phyloP scores from a whole-genome alignment of 2,329 filamentous ascomycete genomes.

The Meredithiella fracta region DNA sequence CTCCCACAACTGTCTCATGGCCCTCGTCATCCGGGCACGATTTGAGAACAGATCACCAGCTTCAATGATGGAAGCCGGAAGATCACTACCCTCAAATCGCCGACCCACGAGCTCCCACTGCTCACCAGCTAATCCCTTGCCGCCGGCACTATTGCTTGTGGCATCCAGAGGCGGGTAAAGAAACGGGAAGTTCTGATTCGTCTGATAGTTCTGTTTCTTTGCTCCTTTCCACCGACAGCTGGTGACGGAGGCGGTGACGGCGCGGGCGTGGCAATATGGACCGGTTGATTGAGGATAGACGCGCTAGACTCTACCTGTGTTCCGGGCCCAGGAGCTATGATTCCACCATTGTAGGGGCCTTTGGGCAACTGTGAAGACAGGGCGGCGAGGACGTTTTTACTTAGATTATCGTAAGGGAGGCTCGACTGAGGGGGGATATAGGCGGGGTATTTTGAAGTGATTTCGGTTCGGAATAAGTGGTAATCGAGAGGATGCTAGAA shows the following conservation, averaged over 20 bases:
- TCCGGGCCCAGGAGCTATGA: conserved; percentile 40
- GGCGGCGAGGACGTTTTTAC: conserved; percentile 77
- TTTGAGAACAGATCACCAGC: conserved; percentile 83
- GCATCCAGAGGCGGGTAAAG: conserved; percentile 88
- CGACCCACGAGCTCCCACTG: conserved; percentile 68
- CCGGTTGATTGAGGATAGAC: conserved; percentile 86
- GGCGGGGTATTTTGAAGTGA: conserved; percentile 92
- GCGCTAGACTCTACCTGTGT: conserved; percentile 37
- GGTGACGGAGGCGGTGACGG: conserved; percentile 92
- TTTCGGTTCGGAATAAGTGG: conserved; percentile 88
- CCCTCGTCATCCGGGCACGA: conserved; percentile 78
- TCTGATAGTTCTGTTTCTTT: conserved; percentile 99
- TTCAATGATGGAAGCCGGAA: conserved; percentile 87
- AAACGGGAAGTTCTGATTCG: conserved; percentile 96
- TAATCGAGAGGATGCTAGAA: conserved; percentile 94
- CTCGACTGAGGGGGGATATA: conserved; percentile 77
- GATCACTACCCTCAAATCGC: conserved; percentile 84
- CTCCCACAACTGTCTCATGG: conserved; percentile 86
- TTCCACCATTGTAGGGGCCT: conserved; percentile 42
- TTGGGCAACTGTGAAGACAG: conserved; percentile 57
- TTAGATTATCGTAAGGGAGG: conserved; percentile 75
- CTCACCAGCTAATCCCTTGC: conserved; percentile 66
- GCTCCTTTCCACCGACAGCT: conserved; percentile 68
- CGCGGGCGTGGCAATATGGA: conserved; percentile 95
- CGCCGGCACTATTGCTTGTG: conserved; percentile 75